These are phyloP conservation scores for Heracleum sosnowskyi DNA, from an alignment of 129 eudicot genomes.

Conservation along the genomic window DNA sequence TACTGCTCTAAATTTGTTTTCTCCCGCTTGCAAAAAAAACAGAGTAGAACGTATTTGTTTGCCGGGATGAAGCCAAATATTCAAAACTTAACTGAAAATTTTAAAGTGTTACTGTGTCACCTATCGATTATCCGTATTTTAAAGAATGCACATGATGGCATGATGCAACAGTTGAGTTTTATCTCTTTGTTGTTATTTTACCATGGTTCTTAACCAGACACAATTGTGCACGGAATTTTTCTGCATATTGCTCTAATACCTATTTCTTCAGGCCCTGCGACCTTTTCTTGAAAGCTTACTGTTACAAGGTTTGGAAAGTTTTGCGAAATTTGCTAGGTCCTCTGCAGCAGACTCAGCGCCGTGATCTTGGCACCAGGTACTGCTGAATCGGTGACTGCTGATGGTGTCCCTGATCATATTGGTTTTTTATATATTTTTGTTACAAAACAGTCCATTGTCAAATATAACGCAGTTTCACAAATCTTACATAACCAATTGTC, in stretches of 20 bases:
- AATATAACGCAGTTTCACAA: background rate
- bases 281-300: constrained; percentile 77
- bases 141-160: background rate
- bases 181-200: background rate
- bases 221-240: background rate
- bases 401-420: background rate
- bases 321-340: constrained; percentile 62
- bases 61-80: background rate
- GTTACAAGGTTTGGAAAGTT: constrained; percentile 63
- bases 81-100: background rate
- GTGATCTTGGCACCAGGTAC: constrained; percentile 3
- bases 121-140: background rate
- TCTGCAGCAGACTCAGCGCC: constrained; percentile 36
- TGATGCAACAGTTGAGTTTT: background rate
- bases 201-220: background rate
- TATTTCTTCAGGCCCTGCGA: constrained; percentile 57
- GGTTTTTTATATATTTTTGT: background rate
- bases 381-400: background rate
- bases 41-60: background rate
- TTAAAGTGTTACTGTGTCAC: background rate
- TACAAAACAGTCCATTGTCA: background rate
- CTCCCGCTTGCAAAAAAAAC: background rate
- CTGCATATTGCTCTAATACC: background rate
- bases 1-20: background rate
- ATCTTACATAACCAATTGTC: background rate